Evolutionary conservation across 1,284 basidiomycete genomes (phyloP).

Genomic region (Pyrrhoderma noxium): DNA sequence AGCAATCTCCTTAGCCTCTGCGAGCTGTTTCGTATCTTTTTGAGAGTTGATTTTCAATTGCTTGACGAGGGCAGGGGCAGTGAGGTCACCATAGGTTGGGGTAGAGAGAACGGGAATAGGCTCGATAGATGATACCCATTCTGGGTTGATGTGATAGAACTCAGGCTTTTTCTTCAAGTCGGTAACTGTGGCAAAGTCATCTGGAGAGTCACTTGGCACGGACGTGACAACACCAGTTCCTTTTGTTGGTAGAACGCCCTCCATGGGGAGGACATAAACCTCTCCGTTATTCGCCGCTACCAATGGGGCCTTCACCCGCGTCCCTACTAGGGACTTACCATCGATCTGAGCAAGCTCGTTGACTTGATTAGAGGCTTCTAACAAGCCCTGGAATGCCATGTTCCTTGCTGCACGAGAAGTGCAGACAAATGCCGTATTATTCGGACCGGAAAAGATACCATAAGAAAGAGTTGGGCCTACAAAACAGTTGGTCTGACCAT

Average conservation of each 20-base stretch:
- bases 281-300: constrained; percentile 60
- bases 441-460: constrained; percentile 83
- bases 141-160: constrained; percentile 91
- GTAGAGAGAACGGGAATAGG: constrained; percentile 87
- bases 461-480: constrained; percentile 91
- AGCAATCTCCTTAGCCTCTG: constrained; percentile 95
- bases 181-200: constrained; percentile 88
- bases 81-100: constrained; percentile 87
- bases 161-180: constrained; percentile 97
- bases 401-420: constrained; percentile 90
- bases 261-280: constrained; percentile 97
- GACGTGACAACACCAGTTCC: constrained; percentile 99
- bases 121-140: constrained; percentile 75
- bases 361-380: constrained; percentile 62
- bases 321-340: constrained; percentile 80
- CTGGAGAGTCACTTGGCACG: constrained; percentile 97
- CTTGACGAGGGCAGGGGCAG: constrained; percentile 82
- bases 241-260: constrained; percentile 93
- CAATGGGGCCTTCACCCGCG: constrained; percentile 87
- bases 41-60: constrained; percentile 94
- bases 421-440: constrained; percentile 85
- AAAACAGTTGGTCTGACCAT: constrained; percentile 98
- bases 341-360: constrained; percentile 70
- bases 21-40: constrained; percentile 88
- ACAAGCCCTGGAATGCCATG: constrained; percentile 94